Conservation (phyloP, 208 protist genomes). For the Herpetomonas samuelpessoai region DNA sequence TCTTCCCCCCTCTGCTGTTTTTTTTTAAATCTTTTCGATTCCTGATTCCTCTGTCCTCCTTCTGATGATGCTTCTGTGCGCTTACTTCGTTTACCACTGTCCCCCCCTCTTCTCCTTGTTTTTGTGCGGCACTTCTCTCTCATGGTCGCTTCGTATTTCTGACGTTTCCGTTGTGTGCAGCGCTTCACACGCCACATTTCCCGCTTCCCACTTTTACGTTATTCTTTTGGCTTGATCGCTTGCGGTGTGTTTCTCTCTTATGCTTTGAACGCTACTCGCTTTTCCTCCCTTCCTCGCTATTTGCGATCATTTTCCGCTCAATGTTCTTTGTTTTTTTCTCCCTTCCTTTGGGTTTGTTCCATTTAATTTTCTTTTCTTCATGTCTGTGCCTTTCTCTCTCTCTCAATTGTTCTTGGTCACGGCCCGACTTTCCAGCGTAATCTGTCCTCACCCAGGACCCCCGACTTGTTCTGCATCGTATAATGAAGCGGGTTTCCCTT, state of each 20-base stretch:
- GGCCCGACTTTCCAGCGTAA: conserved; percentile 1
- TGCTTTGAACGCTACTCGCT: conserved; percentile 1
- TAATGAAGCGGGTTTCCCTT: not conserved
- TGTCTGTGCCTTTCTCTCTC: not conserved
- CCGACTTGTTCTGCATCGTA: not conserved
- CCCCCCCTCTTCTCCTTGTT: not conserved
- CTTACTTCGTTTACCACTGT: no score
- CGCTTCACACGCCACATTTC: no score
- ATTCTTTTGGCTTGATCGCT: conserved; percentile 6
- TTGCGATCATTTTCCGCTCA: not conserved
- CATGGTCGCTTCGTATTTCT: not conserved
- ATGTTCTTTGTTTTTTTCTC: conserved; percentile 2
- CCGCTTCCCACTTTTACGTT: not conserved
- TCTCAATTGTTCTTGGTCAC: not conserved
- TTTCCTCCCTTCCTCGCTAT: not conserved
- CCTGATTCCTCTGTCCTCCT: not conserved
- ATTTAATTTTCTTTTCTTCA: not conserved
- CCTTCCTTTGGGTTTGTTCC: not conserved
- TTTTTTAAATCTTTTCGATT: not conserved
- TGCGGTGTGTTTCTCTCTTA: conserved; percentile 6
- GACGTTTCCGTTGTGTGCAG: no score
- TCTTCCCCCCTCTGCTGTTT: no score
- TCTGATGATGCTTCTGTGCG: no score
- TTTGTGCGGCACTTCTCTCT: not conserved
- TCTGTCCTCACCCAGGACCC: not conserved